These are phyloP conservation scores for Cardamine resedifolia DNA, from an alignment of 345 rosid genomes.

Conservation along the genomic window DNA sequence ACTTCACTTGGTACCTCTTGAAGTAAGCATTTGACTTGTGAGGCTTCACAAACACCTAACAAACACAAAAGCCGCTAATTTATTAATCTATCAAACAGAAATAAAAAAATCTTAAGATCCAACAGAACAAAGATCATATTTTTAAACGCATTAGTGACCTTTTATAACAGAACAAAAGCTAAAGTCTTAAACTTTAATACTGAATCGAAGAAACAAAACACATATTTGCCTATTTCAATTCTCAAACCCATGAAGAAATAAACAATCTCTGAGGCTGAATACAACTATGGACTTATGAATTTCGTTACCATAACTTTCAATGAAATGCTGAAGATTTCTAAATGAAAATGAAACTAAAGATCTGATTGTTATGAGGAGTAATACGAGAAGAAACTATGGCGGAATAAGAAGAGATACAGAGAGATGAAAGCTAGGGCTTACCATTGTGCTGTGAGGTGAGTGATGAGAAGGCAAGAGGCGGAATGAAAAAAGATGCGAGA, in stretches of 20 bases:
- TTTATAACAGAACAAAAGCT: background rate
- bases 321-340: background rate
- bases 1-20: slow-evolving; percentile 37
- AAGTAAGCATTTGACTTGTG: slow-evolving; percentile 26
- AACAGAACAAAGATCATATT: background rate
- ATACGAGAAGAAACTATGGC: background rate
- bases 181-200: background rate
- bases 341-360: background rate
- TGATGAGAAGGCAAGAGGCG: slow-evolving; percentile 32
- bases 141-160: background rate
- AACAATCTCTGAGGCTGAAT: background rate
- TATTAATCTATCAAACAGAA: background rate
- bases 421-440: slow-evolving; percentile 11
- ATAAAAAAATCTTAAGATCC: background rate
- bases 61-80: background rate
- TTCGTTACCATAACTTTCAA: background rate
- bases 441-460: slow-evolving; percentile 36
- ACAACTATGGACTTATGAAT: background rate
- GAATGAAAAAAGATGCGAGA: background rate
- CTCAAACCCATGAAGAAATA: slow-evolving; percentile 9
- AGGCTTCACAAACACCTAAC: slow-evolving; percentile 31
- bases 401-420: background rate
- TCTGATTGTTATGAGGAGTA: background rate
- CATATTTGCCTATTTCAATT: background rate
- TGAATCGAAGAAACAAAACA: background rate